Base-by-base conservation (phyloP, 371 early-diverging fungal genomes). In the Actinomortierella wolfii region DNA sequence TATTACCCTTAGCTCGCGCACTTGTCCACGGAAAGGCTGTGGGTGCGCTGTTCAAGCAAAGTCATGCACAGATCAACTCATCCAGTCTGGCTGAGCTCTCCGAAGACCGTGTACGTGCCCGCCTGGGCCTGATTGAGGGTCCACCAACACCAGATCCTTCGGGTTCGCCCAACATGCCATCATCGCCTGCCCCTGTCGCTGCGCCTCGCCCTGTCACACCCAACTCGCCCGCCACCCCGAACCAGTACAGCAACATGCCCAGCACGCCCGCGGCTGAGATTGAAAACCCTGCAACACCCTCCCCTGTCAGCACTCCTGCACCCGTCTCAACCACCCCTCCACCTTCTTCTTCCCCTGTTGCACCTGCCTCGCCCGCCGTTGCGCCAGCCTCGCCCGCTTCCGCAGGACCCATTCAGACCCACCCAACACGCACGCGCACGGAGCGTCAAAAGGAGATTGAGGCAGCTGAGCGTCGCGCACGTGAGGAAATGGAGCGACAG, bases 21-120 rank as follows among this genome's bases (percentile, higher is more conserved):
- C 76, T 90, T 26, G 89, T 90, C 26, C 90, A 90, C 58, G 88
- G 90, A 57, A 76, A 88, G 59, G 79, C 86, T 3, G 87, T 90
- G 13, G 87, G 84, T 11, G 65, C 74, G 28, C 54, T 85, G 26
- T 79, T 88, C 55, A 80, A 87, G 64, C 75, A 81, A 55, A 73
- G 77, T 39, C 78, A 83, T 71, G 81, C 80, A 21, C 82, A 81
- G 41, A 63, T 85, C 52, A 81, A 81, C 40, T 80, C 81, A 6
- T 79, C 85, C 26, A 78, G 62, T 77, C 76, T 44, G 70, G 77
- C 63, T 56, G 81, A 62, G 56, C 81, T 59, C 65, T 21, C 77
- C 59, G 20, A 64, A 60, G 52, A 78, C 67, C 51, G 61, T 62
- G 57, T 79, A 74, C 46, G 80, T 64, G 26, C 74, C 59, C 64